Evolutionary conservation across 2,329 filamentous ascomycete species (phyloP).

Genomic region (Phoma sp.): DNA sequence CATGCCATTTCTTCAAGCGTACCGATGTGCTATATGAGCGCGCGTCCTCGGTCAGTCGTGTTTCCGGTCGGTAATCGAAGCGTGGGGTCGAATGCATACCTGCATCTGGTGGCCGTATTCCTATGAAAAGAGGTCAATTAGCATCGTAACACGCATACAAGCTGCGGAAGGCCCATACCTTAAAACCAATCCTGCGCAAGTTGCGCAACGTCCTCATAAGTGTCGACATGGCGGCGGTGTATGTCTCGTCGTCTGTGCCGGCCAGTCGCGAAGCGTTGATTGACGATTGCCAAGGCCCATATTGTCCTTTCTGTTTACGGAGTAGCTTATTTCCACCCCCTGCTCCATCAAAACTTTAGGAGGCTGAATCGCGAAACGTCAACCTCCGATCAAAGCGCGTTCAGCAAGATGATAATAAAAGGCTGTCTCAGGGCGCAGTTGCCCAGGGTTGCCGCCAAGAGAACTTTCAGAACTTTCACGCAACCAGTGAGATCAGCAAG

Average conservation of each 20-base stretch:
- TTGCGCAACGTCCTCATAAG: constrained; percentile 85
- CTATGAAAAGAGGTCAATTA: constrained; percentile 57
- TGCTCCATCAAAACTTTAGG: constrained; percentile 37
- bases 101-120: constrained; percentile 92
- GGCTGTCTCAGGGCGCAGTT: constrained; percentile 33
- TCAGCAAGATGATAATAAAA: constrained; percentile 44
- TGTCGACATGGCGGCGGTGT: constrained; percentile 78
- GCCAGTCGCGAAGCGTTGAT: constrained; percentile 29
- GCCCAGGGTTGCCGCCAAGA: constrained; percentile 25
- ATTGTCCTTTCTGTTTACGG: constrained; percentile 7
- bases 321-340: constrained; percentile 15
- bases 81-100: constrained; percentile 62
- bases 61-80: constrained; percentile 26
- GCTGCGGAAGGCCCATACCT: constrained; percentile 61
- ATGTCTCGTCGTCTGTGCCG: constrained; percentile 20
- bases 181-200: constrained; percentile 84
- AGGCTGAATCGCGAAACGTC: constrained; percentile 13
- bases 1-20: constrained; percentile 16
- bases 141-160: constrained; percentile 20
- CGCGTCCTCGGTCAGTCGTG: constrained; percentile 32
- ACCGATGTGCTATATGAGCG: constrained; percentile 47
- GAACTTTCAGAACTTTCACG: constrained; percentile 22
- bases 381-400: not conserved
- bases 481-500: constrained; percentile 23
- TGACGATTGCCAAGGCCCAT: constrained; percentile 32